These are phyloP conservation scores for Tanozyma kutaoensis DNA, from an alignment of 805 yeast species.

Conservation along the genomic window DNA sequence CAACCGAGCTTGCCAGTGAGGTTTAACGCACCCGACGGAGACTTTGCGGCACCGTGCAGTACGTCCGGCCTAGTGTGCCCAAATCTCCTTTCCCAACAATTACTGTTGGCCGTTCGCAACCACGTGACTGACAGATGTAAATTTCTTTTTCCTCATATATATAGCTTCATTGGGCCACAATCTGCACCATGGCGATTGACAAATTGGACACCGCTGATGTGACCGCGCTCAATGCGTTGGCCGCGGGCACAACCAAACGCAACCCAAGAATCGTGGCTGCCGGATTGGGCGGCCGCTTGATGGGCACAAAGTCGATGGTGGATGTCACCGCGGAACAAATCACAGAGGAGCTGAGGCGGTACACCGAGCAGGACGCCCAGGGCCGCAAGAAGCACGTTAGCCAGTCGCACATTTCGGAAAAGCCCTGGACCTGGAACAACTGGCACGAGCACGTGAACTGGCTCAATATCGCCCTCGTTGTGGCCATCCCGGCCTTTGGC, in stretches of 20 bases:
- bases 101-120: too few relatives aligned
- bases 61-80: too few relatives aligned
- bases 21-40: too few relatives aligned
- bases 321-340: conserved; percentile 53
- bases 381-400: conserved; percentile 19
- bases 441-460: conserved; percentile 72
- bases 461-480: conserved; percentile 57
- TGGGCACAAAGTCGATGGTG: conserved; percentile 72
- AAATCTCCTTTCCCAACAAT: too few relatives aligned
- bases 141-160: too few relatives aligned
- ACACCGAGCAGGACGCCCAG: conserved; percentile 10
- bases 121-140: too few relatives aligned
- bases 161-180: too few relatives aligned
- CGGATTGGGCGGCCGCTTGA: conserved; percentile 57
- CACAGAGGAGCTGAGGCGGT: conserved; percentile 31
- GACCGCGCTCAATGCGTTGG: conserved; percentile 60
- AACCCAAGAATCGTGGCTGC: conserved; percentile 67
- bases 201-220: conserved; percentile 39
- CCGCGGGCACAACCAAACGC: conserved; percentile 69
- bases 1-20: too few relatives aligned
- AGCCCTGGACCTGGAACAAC: conserved; percentile 62
- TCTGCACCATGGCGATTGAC: too few relatives aligned
- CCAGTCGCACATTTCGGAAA: conserved; percentile 54
- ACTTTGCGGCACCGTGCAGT: too few relatives aligned
- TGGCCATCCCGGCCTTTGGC: conserved; percentile 47